Conservation (phyloP, 2,329 filamentous ascomycete genomes). For the Penicillium sp. region DNA sequence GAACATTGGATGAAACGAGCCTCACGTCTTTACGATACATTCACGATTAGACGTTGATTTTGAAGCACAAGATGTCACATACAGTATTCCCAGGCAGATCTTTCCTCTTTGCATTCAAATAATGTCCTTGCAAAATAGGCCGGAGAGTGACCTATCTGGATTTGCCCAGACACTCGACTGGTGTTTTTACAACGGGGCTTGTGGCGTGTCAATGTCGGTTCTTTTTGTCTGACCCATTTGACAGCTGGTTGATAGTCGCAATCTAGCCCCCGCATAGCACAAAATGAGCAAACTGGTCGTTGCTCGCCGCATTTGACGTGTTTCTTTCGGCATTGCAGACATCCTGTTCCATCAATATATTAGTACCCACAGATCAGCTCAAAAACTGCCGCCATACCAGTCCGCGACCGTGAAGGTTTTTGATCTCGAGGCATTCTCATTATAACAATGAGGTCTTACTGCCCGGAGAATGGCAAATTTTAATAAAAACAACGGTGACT, state of each 20-base stretch:
- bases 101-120: constrained; percentile 21
- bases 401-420: constrained; percentile 21
- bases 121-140: constrained; percentile 4
- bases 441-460: neutral
- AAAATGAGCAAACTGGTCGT: constrained; percentile 17
- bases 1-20: constrained; percentile 25
- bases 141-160: neutral
- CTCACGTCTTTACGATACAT: constrained; percentile 18
- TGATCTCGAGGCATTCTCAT: constrained; percentile 17
- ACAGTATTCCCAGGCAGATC: constrained; percentile 26
- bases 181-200: constrained; percentile 13
- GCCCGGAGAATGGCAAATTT: neutral
- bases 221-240: constrained; percentile 20
- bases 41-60: neutral
- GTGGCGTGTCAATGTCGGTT: constrained; percentile 17
- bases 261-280: constrained; percentile 7
- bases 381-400: constrained; percentile 10
- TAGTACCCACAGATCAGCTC: neutral
- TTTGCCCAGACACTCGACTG: neutral
- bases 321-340: constrained; percentile 22
- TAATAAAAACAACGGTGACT: neutral
- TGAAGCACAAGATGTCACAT: neutral
- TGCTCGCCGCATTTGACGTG: constrained; percentile 26
- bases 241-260: constrained; percentile 21
- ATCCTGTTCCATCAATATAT: constrained; percentile 12